Percentiles rank a stretch among this genome's conserved stretches.
Evolutionary conservation across 2,329 filamentous ascomycete genomes (phyloP).

Genomic region (Paraphoma sp.): DNA sequence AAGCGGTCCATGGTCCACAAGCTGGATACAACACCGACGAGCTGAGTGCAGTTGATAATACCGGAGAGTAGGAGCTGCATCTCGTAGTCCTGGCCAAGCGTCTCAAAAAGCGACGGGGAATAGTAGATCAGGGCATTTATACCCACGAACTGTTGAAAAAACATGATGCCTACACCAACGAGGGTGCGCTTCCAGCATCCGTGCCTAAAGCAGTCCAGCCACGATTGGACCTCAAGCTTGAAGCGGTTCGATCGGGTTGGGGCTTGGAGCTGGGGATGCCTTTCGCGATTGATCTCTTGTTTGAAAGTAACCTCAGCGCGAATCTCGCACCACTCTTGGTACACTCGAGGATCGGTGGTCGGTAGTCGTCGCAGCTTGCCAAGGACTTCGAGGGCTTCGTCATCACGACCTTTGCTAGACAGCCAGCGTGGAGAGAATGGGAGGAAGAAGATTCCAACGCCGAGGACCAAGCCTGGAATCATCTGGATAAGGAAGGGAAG

Average conservation of each 20-base stretch:
- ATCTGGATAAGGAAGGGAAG: conserved; percentile 58
- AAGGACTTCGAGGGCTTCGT: conserved; percentile 58
- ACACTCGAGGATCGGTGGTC: conserved; percentile 56
- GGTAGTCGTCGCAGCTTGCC: conserved; percentile 59
- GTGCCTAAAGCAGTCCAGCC: conserved; percentile 57
- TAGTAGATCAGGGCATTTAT: conserved; percentile 65
- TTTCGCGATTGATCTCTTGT: conserved; percentile 51
- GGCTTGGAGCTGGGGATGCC: conserved; percentile 45
- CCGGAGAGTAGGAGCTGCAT: conserved; percentile 67
- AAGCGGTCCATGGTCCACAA: conserved; percentile 53
- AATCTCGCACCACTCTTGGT: conserved; percentile 61
- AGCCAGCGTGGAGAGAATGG: conserved; percentile 66
- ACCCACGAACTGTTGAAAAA: conserved; percentile 52
- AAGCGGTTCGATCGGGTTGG: conserved; percentile 40
- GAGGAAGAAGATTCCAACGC: conserved; percentile 54
- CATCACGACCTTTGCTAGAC: conserved; percentile 49
- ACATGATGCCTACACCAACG: conserved; percentile 51
- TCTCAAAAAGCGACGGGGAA: conserved; percentile 65
- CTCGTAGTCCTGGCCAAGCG: conserved; percentile 63
- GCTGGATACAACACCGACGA: conserved; percentile 49
- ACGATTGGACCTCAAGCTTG: conserved; percentile 54
- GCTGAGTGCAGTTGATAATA: conserved; percentile 63
- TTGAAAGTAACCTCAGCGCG: conserved; percentile 62
- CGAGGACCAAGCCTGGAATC: conserved; percentile 48
- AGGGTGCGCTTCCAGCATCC: conserved; percentile 53